Evolutionary conservation across 768 basidiomycete species (phyloP), one percentile per base, ranked within the genome.

Genomic region (Leccinum fibrillosum): DNA sequence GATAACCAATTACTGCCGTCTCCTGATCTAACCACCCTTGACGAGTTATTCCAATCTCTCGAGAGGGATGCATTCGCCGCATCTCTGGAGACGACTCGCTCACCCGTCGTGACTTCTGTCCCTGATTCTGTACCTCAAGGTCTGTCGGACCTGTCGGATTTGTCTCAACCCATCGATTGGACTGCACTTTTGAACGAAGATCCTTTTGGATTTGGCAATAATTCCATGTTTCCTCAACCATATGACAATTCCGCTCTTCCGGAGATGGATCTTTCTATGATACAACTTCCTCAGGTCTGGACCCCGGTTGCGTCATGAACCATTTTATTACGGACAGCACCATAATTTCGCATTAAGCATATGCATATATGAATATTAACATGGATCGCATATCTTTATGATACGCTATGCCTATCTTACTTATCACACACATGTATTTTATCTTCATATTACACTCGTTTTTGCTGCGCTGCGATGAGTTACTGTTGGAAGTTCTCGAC

Each of bases 141-240:
- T 13, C 13, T 53, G 19, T 37, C 51, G 12, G 4, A 15, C 42
- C 32, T 50, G 3, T 11, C 34, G 1, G 26, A 49, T 23, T 5
- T 35, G n/a, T 62, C 60, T 13, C 37, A 52, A 42, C 1, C 52
- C 47, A 55, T 66, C n/a, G 59, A 63, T 23, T 66, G 59, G 65
- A 60, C 53, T 2, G 12, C 25, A 32, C 58, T 66, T 49, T 52
- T 66, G 37, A 42, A 53, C 4, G 44, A 26, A 35, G 26, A 48
- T 13, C 26, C 34, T 3, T 52, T 4, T 12, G 35, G 28, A 25
- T 10, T 53, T 7, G 21, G 13, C 4, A 25, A 17, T 10, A 6
- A 55, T 21, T 17, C 21, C 3, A 25, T 42, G 13, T 52, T 42
- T 9, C 49, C 32, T 35, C 51, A n/a, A 15, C 32, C 10, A 5